Conservation (phyloP, 306 rosid species). For the Trifolium fragiferum region DNA sequence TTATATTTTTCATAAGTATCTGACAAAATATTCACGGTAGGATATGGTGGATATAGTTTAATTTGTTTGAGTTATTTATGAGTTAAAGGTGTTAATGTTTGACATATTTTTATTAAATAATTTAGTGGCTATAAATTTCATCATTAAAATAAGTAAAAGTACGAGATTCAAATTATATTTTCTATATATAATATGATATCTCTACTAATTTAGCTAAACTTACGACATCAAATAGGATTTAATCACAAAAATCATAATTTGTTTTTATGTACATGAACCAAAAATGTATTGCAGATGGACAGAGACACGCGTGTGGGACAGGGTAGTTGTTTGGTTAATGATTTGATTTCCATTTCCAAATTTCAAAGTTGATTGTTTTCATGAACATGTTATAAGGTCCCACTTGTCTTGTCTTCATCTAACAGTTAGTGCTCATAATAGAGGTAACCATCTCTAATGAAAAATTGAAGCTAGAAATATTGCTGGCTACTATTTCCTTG, state of each 20-base stretch:
- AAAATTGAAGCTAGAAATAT: neutral
- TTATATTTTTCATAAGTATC: no score
- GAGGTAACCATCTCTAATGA: neutral
- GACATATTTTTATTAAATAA: no score
- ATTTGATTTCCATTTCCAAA: conserved; percentile 41
- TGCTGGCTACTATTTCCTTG: neutral
- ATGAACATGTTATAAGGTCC: conserved; percentile 23
- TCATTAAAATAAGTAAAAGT: no score
- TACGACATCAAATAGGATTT: neutral
- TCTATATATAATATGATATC: no score
- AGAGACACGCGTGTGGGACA: neutral
- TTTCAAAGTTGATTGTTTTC: conserved; percentile 44
- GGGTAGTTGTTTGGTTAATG: conserved; percentile 47
- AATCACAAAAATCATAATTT: neutral
- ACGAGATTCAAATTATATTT: no score
- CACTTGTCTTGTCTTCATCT: conserved; percentile 39
- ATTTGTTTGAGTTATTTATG: no score
- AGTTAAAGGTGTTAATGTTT: no score
- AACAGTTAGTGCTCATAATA: conserved; percentile 22
- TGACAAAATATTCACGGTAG: no score
- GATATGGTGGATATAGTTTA: no score
- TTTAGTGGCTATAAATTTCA: no score
- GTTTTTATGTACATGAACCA: neutral
- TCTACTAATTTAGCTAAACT: no score
- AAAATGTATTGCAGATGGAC: conserved; percentile 23